These are phyloP conservation scores for Bocquillonia castaneifolia DNA, from an alignment of 441 rosid genomes.

Conservation along the genomic window DNA sequence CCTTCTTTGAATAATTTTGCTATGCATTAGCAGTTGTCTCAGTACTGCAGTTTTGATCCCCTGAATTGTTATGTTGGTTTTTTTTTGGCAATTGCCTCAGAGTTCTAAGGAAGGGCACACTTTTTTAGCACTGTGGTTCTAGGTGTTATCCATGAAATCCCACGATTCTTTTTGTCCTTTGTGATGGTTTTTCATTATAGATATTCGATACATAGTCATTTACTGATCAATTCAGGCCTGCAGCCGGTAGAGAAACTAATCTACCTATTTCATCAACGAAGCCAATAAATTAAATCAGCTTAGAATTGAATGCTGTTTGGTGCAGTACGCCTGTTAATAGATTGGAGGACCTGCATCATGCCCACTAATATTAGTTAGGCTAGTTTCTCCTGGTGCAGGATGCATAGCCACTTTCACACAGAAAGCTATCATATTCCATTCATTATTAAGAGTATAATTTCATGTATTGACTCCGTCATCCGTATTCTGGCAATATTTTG, in stretches of 20 bases:
- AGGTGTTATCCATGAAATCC: not conserved
- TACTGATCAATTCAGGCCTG: not conserved
- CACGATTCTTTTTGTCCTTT: not conserved
- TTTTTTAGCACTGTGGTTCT: not conserved
- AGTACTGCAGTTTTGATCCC: not conserved
- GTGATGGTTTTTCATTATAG: not conserved
- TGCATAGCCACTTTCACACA: not conserved
- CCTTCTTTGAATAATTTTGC: not conserved
- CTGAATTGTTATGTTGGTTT: not conserved
- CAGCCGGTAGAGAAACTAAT: not conserved
- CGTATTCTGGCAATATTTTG: slow-evolving; percentile 18
- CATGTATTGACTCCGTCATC: slow-evolving; percentile 9
- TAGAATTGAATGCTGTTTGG: not conserved
- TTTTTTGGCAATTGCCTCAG: not conserved
- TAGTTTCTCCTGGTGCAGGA: no score
- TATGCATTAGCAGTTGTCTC: not conserved
- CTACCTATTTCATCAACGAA: not conserved
- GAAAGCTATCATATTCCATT: not conserved
- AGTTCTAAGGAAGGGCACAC: not conserved
- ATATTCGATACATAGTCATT: not conserved
- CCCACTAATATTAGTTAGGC: no score
- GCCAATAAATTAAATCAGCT: not conserved
- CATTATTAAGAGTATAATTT: not conserved
- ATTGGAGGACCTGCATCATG: no score
- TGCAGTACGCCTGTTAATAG: no score